Conservation (phyloP, 228 moss, liverwort and hornwort species). For the Sphagnum fallax region DNA sequence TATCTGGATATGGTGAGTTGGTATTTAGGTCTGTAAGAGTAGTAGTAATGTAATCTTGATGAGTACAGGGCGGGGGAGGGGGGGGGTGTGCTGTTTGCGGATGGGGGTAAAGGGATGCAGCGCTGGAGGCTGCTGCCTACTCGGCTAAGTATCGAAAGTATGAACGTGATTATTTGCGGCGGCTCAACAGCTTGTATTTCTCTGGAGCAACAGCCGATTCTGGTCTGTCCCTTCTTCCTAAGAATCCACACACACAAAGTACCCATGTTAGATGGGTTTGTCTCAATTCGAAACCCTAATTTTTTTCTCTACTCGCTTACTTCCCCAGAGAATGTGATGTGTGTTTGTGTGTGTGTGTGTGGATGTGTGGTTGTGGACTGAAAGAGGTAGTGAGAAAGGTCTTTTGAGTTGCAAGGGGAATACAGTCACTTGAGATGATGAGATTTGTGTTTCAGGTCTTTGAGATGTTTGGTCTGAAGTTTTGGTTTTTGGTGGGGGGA, state of each 20-base stretch:
- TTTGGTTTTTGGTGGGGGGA: background rate
- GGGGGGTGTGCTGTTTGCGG: background rate
- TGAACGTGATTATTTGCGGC: constrained; percentile 74
- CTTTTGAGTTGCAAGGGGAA: background rate
- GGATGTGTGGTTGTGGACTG: too few relatives aligned
- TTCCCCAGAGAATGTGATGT: background rate
- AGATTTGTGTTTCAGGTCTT: background rate
- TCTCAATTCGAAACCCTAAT: background rate
- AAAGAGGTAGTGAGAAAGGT: background rate
- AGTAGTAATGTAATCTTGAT: too few relatives aligned
- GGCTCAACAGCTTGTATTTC: constrained; percentile 83
- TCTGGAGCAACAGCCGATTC: constrained; percentile 28
- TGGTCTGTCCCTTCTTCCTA: constrained; percentile 10
- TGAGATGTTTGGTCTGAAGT: background rate
- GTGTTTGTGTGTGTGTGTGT: background rate
- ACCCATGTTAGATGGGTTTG: constrained; percentile 21
- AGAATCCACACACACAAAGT: constrained; percentile 4
- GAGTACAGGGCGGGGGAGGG: background rate
- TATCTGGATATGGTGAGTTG: too few relatives aligned
- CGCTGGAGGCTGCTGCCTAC: constrained; percentile 56
- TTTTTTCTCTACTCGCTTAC: background rate
- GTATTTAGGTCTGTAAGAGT: too few relatives aligned
- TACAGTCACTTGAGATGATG: background rate
- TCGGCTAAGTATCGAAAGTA: constrained; percentile 72
- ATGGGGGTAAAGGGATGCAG: constrained; percentile 29